phyloP scores from a whole-genome alignment of 108 stramenopile genomes.

The Nitzschia palea region DNA sequence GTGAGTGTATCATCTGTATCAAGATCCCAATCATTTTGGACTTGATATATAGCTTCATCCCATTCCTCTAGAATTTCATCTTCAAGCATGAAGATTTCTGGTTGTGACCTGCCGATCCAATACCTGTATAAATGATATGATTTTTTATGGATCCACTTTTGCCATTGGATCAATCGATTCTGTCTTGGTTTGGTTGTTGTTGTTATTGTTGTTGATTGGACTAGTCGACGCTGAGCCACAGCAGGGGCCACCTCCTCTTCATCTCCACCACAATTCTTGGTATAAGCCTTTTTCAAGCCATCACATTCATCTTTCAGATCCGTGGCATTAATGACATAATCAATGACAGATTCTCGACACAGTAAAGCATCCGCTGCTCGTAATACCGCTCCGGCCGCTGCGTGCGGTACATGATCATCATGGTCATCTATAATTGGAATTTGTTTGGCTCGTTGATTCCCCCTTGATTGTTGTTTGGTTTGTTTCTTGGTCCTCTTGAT shows the following conservation, averaged over 20 bases:
- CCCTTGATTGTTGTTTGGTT: not conserved
- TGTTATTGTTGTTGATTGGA: conserved; percentile 17
- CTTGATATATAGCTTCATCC: conserved; percentile 29
- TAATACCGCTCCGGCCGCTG: conserved; percentile 17
- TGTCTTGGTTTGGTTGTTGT: not conserved
- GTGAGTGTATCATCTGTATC: not conserved
- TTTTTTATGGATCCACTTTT: not conserved
- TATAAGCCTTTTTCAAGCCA: conserved; percentile 80
- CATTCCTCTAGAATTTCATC: conserved; percentile 43
- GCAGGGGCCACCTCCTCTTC: conserved; percentile 6
- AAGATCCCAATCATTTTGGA: conserved; percentile 11
- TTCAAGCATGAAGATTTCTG: conserved; percentile 22
- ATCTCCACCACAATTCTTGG: conserved; percentile 64
- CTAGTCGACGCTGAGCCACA: not conserved
- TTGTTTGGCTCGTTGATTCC: not conserved
- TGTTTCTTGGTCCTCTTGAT: not conserved
- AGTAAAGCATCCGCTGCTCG: conserved; percentile 64
- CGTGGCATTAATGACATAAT: conserved; percentile 87
- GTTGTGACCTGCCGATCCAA: not conserved
- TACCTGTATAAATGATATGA: not conserved
- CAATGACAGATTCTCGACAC: conserved; percentile 68
- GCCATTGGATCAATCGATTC: conserved; percentile 25
- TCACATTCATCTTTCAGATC: conserved; percentile 87
- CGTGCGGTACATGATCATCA: conserved; percentile 26
- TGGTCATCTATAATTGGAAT: conserved; percentile 15